Evolutionary conservation across 2,329 filamentous ascomycete species (phyloP), one percentile per base, ranked within the genome.

Genomic region (Sphaceloma murrayae): DNA sequence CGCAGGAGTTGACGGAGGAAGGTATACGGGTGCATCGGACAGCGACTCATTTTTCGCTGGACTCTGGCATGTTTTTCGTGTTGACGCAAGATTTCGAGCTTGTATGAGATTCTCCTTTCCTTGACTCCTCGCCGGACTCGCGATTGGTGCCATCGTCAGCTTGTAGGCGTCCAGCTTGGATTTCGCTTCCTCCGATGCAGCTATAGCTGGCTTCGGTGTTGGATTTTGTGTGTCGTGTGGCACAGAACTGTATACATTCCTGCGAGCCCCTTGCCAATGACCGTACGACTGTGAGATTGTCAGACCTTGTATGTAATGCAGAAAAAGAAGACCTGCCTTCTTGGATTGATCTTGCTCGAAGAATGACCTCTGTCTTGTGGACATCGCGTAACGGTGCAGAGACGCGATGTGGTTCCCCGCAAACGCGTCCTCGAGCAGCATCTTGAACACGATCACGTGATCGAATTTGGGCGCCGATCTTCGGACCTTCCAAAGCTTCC

Each of bases 1-100:
- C 17, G 69, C 70, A 2, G 77, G 75, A 10, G 76, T 80, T 30
- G 74, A 75, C 2, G 76, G 76, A 11, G 64, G 64, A 19, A 63
- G 58, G 17, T 60, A 56, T 19, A 53, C 51, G 43, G 61, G 56
- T 3, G 49, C 50, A 14, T 49, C 49, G n/a, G 11, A 38, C 46
- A 11, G 46, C 34, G 9, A 29, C 29, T 6, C 34, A n/a, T 45
- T 50, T 31, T 40, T 29, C 34, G n/a, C n/a, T n/a, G n/a, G 34
- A 8, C 32, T 44, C n/a, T 11, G 4, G 22, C 6, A 14, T 43
- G 16, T 16, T 27, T 34, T 34, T 43, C 30, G 16, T 16, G 34
- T 26, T 18, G 26, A 32, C 27, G 31, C 32, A 11, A 3, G 29
- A 29, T 19, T 22, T 3, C 26, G 26, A 34, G 17, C 38, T 27